Evolutionary conservation across 257 asterid genomes (phyloP).

Genomic region (Plantago major): DNA sequence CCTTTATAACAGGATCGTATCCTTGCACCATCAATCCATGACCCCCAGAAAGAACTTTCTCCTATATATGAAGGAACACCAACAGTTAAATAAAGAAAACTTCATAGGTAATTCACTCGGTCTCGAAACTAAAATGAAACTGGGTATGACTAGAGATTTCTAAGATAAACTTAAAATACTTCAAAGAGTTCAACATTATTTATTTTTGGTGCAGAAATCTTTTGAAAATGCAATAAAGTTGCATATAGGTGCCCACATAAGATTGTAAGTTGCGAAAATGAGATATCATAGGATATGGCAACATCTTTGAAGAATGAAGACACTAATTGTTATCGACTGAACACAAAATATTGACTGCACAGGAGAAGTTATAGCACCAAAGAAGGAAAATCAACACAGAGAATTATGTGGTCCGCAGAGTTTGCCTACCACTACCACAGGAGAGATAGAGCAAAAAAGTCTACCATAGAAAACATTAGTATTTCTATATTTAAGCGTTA

Average conservation of each 20-base stretch:
- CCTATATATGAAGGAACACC: constrained; percentile 46
- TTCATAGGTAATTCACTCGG: constrained; percentile 5
- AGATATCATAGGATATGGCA: neutral
- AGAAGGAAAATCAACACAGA: neutral
- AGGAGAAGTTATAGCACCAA: neutral
- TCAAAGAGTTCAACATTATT: neutral
- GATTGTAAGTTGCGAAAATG: constrained; percentile 7
- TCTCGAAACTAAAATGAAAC: constrained; percentile 1
- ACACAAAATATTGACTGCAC: neutral
- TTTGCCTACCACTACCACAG: too few species aligned
- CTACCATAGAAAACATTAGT: too few species aligned
- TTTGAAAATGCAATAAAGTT: neutral
- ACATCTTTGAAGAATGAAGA: constrained; percentile 13
- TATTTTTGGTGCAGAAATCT: neutral
- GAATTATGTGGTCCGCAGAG: too few species aligned
- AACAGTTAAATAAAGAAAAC: constrained; percentile 14
- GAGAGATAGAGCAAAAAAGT: too few species aligned
- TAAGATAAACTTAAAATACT: neutral
- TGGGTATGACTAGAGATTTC: neutral
- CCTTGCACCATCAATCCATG: constrained; percentile 99
- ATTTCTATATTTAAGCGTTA: too few species aligned
- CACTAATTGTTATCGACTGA: neutral
- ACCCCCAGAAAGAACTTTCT: constrained; percentile 92
- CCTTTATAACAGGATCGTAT: constrained; percentile 74
- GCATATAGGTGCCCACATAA: too few species aligned